phyloP scores from a whole-genome alignment of 2,329 filamentous ascomycete genomes.

The Lasiodiplodia citricola region DNA sequence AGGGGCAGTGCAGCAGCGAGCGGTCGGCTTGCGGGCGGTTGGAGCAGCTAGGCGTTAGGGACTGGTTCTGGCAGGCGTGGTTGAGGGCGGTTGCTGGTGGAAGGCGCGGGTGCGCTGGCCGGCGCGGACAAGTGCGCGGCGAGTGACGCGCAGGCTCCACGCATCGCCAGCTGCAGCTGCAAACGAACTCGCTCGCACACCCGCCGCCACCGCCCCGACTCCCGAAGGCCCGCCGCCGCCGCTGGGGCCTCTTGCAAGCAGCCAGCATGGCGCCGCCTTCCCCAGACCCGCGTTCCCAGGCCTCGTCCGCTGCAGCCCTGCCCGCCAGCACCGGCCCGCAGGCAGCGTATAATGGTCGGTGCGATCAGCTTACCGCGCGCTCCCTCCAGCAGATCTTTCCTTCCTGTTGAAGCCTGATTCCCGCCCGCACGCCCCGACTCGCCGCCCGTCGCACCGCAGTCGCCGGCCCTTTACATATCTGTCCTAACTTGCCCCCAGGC shows the following conservation, averaged over 20 bases:
- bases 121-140: background rate
- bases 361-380: conserved; percentile 27
- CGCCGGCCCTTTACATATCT: conserved; percentile 8
- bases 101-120: background rate
- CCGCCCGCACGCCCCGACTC: background rate
- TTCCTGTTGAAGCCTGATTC: conserved; percentile 4
- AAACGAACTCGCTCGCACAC: conserved; percentile 13
- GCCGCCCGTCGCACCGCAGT: conserved; percentile 20
- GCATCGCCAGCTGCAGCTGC: conserved; percentile 11
- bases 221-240: conserved; percentile 4
- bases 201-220: conserved; percentile 14
- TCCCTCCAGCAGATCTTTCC: conserved; percentile 13
- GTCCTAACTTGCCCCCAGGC: conserved; percentile 20
- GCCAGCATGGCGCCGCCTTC: conserved; percentile 9
- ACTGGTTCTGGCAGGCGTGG: background rate
- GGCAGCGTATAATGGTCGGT: conserved; percentile 49
- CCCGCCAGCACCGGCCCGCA: conserved; percentile 40
- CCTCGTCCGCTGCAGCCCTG: conserved; percentile 35
- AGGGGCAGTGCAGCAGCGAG: background rate
- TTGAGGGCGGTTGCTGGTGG: background rate
- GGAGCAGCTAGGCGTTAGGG: background rate
- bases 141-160: conserved; percentile 3
- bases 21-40: background rate
- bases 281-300: conserved; percentile 8
- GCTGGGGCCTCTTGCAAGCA: background rate